These are phyloP conservation scores for Aspergillus sergii DNA, from an alignment of 2,329 filamentous ascomycete genomes.

Conservation along the genomic window DNA sequence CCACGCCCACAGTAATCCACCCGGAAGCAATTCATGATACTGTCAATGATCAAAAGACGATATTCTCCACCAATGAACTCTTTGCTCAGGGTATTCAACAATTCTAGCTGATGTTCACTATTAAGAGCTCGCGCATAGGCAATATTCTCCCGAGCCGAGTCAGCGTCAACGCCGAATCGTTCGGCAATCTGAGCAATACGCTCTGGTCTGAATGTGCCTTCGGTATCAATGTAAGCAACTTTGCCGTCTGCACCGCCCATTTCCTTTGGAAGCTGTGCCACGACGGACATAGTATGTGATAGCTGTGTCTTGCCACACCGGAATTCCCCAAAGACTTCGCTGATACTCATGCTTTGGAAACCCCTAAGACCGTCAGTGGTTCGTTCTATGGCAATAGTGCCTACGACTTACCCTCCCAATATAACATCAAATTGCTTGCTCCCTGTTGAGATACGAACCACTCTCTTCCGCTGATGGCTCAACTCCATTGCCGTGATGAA, in stretches of 20 bases:
- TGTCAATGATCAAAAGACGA: slow-evolving; percentile 68
- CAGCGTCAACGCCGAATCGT: slow-evolving; percentile 63
- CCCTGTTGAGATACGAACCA: slow-evolving; percentile 68
- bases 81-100: slow-evolving; percentile 62
- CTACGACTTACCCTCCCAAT: slow-evolving; percentile 57
- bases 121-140: slow-evolving; percentile 66
- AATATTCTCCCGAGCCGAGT: slow-evolving; percentile 67
- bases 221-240: slow-evolving; percentile 69
- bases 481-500: slow-evolving; percentile 70
- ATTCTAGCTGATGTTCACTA: slow-evolving; percentile 67
- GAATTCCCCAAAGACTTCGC: slow-evolving; percentile 51
- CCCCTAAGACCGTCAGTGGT: slow-evolving; percentile 47
- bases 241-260: slow-evolving; percentile 70
- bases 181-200: slow-evolving; percentile 69
- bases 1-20: slow-evolving; percentile 69
- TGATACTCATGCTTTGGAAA: slow-evolving; percentile 72
- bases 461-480: slow-evolving; percentile 63
- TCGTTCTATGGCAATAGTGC: background rate
- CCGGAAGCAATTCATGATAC: slow-evolving; percentile 70
- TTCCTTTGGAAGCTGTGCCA: slow-evolving; percentile 58
- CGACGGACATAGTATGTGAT: slow-evolving; percentile 69
- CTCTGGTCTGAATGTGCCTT: slow-evolving; percentile 69
- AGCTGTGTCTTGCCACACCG: slow-evolving; percentile 70
- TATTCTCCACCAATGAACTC: slow-evolving; percentile 66
- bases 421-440: slow-evolving; percentile 69